Conservation (phyloP, 1,139 yeast species). For the Tardiomyces blankii region DNA sequence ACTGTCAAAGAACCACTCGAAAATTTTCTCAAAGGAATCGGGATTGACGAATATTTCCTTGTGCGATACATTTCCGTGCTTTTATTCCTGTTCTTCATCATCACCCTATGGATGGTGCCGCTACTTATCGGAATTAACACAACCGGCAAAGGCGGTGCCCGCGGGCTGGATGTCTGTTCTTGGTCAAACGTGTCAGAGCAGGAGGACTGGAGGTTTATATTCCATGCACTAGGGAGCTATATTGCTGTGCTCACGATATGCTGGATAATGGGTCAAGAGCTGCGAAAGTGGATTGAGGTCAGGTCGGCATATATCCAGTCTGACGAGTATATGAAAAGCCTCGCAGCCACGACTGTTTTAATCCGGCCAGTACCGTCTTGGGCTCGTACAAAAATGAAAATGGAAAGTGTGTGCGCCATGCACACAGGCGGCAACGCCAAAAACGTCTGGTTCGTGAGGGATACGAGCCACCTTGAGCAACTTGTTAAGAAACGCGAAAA, state of each 20-base stretch:
- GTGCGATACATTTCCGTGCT: constrained; percentile 19
- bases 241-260: background rate
- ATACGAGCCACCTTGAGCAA: constrained; percentile 13
- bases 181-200: constrained; percentile 15
- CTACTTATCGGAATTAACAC: constrained; percentile 19
- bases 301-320: background rate
- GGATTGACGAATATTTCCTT: constrained; percentile 25
- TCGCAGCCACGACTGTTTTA: background rate
- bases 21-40: constrained; percentile 11
- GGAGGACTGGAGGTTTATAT: background rate
- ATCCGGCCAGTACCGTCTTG: background rate
- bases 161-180: constrained; percentile 17
- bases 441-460: constrained; percentile 22
- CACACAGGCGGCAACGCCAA: constrained; percentile 10
- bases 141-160: constrained; percentile 7
- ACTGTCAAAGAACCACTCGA: constrained; percentile 8
- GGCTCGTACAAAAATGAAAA: background rate
- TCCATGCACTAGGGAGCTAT: background rate
- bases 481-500: constrained; percentile 11
- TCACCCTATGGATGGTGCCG: constrained; percentile 14
- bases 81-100: constrained; percentile 8
- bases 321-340: background rate
- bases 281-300: background rate
- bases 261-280: background rate
- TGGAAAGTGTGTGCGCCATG: background rate